Base-by-base conservation (phyloP, 2,329 filamentous ascomycete genomes). In the Xylariales sp. region DNA sequence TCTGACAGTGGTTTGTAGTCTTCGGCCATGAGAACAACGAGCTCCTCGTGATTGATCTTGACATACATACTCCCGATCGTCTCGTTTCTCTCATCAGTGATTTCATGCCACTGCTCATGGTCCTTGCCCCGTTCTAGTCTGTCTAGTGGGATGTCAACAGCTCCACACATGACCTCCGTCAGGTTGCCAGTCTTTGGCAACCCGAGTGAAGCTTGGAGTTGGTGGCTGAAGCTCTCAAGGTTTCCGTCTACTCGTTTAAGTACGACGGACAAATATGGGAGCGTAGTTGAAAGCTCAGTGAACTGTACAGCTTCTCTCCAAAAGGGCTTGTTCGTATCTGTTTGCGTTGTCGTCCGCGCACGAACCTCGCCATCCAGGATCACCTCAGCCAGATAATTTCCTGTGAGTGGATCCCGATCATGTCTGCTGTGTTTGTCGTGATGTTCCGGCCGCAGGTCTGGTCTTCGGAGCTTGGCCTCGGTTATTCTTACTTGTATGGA, bases 1-100 rank as follows among this genome's bases (percentile, higher is more conserved):
- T 93, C 84, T 1, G 86, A 86, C 44, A 98, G 74, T 3, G 82
- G 79, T 52, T 86, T 75, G 61, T 98, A 98, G 58, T 97, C 88
- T 44, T 84, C 80, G 5, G 83, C 80, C 65, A 94, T 83, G 27
- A 98, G 73, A 8, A 97, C 90, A 5, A 95, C 86, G 37, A 93
- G 80, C 63, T 98, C 91, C 41, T 95, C 88, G 49, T 93, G 82
- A 32, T 84, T 81, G 16, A 94, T 73, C 56, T 82, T 88, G 63
- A 96, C 79, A 38, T 95, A 73, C 69, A 95, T 84, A 47, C 90
- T 88, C 20, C 90, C 91, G 36, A 95, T 77, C 1, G 74, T 70
- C 52, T 89, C 84, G 46, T 87, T 81, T 48, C 78, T 81, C 50
- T 85, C 82, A 54, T 95, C 88, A 36, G 83, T 65, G 16, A 95